phyloP scores from a whole-genome alignment of 2,329 filamentous ascomycete genomes.

The Pseudogymnoascus sp. region DNA sequence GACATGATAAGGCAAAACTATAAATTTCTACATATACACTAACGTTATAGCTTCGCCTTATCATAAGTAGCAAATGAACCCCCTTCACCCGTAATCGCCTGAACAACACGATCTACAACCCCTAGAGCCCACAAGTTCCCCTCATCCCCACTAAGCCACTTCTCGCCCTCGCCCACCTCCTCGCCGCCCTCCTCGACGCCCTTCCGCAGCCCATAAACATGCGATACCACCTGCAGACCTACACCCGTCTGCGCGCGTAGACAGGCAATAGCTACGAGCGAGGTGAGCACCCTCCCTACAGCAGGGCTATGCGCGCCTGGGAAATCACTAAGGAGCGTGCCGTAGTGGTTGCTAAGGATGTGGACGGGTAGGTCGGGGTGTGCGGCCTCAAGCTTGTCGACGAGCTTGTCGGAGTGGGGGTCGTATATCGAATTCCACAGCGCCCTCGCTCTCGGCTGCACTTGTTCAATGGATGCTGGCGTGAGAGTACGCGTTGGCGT shows the following conservation, averaged over 20 bases:
- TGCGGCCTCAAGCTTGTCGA: conserved; percentile 59
- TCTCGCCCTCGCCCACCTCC: conserved; percentile 39
- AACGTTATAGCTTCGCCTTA: neutral
- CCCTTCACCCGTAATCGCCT: conserved; percentile 37
- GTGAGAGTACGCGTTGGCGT: conserved; percentile 46
- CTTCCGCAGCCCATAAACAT: conserved; percentile 74
- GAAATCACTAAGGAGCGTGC: conserved; percentile 58
- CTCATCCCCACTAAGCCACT: conserved; percentile 56
- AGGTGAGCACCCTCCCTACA: conserved; percentile 63
- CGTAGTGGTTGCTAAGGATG: conserved; percentile 69
- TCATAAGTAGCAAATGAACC: conserved; percentile 35
- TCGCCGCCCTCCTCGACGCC: conserved; percentile 59
- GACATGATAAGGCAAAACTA: neutral
- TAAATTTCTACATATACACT: neutral
- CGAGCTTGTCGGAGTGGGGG: conserved; percentile 64
- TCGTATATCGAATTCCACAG: conserved; percentile 73
- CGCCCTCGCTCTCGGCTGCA: conserved; percentile 47
- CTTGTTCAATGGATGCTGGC: conserved; percentile 43
- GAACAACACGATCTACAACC: conserved; percentile 52
- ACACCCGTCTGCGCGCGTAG: conserved; percentile 73
- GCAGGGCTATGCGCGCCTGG: conserved; percentile 33
- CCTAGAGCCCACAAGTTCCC: conserved; percentile 56
- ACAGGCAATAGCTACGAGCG: conserved; percentile 64
- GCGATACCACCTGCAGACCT: conserved; percentile 73
- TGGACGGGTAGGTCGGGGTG: conserved; percentile 77